Percentiles rank a stretch among this genome's conserved stretches.
Conservation (phyloP, 1,139 yeast genomes). For the Pichia sp. region DNA sequence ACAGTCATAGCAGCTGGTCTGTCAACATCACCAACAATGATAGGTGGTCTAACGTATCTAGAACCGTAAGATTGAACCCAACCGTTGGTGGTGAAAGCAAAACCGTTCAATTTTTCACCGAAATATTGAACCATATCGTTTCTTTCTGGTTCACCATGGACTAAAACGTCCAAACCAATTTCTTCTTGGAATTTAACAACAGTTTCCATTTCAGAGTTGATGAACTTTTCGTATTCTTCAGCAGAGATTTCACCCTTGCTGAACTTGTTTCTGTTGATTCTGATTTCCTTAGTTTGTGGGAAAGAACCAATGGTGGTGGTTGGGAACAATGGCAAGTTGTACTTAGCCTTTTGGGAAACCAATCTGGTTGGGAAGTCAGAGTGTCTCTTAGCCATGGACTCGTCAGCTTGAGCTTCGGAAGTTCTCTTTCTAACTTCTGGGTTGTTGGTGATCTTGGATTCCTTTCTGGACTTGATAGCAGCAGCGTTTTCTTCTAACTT, state of each 20-base stretch:
- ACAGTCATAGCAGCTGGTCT: constrained; percentile 99
- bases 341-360: constrained; percentile 77
- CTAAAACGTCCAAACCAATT: constrained; percentile 94
- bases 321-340: constrained; percentile 97
- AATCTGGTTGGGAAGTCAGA: constrained; percentile 83
- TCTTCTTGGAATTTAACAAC: constrained; percentile 99
- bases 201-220: constrained; percentile 90
- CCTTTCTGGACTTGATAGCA: constrained; percentile 80
- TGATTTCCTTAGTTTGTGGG: constrained; percentile 99
- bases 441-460: constrained; percentile 86
- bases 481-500: constrained; percentile 82
- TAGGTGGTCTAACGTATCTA: constrained; percentile 99
- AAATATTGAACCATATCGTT: constrained; percentile 99
- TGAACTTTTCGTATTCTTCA: constrained; percentile 93
- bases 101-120: constrained; percentile 98
- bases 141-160: constrained; percentile 99
- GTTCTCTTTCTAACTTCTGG: constrained; percentile 87
- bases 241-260: constrained; percentile 93
- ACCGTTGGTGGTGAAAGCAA: constrained; percentile 97
- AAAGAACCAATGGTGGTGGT: constrained; percentile 99
- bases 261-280: constrained; percentile 97
- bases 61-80: constrained; percentile 99
- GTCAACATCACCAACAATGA: constrained; percentile 97
- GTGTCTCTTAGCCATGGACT: constrained; percentile 77
- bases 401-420: constrained; percentile 58